Conservation (phyloP, 495 filamentous ascomycete genomes). For the Penicillium roqueforti region DNA sequence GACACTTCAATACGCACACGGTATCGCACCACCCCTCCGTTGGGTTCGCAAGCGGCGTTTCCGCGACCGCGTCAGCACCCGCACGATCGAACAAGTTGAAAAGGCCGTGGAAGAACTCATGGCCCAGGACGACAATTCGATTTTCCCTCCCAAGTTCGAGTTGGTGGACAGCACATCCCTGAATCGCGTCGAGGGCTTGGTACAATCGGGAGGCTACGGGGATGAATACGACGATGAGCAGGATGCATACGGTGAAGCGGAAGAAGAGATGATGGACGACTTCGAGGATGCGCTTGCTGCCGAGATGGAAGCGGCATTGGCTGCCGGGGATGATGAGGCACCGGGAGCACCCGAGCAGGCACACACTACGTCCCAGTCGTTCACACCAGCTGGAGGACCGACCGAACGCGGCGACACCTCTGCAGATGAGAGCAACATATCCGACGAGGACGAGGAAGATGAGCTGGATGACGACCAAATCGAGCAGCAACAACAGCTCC, state of each 20-base stretch:
- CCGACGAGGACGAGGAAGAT: conserved; percentile 61
- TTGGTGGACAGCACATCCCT: conserved; percentile 59
- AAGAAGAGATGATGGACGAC: conserved; percentile 50
- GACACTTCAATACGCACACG: conserved; percentile 80
- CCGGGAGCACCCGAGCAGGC: conserved; percentile 23
- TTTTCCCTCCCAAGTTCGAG: conserved; percentile 54
- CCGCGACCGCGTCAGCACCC: conserved; percentile 67
- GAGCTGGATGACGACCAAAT: conserved; percentile 54
- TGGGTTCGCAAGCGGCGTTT: conserved; percentile 83
- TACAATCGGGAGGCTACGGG: conserved; percentile 41
- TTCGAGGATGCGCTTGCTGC: conserved; percentile 55
- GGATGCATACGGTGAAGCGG: conserved; percentile 53
- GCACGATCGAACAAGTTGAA: conserved; percentile 86
- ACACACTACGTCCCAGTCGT: conserved; percentile 33
- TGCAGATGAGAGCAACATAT: conserved; percentile 47
- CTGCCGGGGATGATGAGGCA: conserved; percentile 43
- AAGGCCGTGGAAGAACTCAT: conserved; percentile 74
- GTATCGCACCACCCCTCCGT: conserved; percentile 86
- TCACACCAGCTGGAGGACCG: conserved; percentile 32
- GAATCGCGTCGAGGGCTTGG: conserved; percentile 46
- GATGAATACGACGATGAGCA: conserved; percentile 52
- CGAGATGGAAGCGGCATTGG: conserved; percentile 53
- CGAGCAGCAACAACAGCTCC: conserved; percentile 44
- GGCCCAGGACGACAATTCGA: conserved; percentile 56
- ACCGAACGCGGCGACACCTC: conserved; percentile 31